Conservation (phyloP, 2,329 filamentous ascomycete genomes). For the Dothistroma septosporum region DNA sequence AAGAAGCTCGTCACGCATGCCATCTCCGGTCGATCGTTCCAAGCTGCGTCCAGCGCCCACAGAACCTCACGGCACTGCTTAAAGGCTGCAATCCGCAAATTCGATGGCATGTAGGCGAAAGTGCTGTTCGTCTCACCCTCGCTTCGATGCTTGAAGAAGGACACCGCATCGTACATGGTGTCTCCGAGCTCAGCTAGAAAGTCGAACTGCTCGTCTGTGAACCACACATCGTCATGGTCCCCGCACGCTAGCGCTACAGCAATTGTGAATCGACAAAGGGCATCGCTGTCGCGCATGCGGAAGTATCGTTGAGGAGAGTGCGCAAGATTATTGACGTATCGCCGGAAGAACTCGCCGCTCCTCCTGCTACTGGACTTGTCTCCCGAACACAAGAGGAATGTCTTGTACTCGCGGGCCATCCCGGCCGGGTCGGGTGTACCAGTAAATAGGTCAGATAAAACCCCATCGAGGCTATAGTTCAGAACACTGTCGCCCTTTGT, state of each 20-base stretch:
- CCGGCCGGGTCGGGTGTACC: constrained; percentile 12
- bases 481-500: constrained; percentile 14
- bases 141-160: constrained; percentile 35
- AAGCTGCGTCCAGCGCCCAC: constrained; percentile 34
- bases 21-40: constrained; percentile 8
- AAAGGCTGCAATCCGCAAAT: constrained; percentile 25
- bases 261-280: constrained; percentile 33
- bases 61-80: constrained; percentile 31
- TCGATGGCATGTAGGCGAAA: constrained; percentile 31
- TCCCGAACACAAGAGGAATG: constrained; percentile 17
- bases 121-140: constrained; percentile 37
- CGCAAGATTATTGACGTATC: constrained; percentile 31
- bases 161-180: constrained; percentile 33
- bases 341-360: constrained; percentile 27
- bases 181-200: constrained; percentile 23
- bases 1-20: constrained; percentile 26
- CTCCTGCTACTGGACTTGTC: constrained; percentile 20
- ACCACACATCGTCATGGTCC: constrained; percentile 21
- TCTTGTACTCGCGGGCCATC: constrained; percentile 22
- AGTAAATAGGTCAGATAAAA: constrained; percentile 32
- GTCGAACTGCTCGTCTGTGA: constrained; percentile 30
- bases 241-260: constrained; percentile 34
- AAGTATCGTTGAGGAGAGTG: constrained; percentile 30
- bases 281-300: constrained; percentile 36
- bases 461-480: constrained; percentile 14